phyloP scores from a whole-genome alignment of 768 basidiomycete genomes.

The Phanerochaete carnosa region DNA sequence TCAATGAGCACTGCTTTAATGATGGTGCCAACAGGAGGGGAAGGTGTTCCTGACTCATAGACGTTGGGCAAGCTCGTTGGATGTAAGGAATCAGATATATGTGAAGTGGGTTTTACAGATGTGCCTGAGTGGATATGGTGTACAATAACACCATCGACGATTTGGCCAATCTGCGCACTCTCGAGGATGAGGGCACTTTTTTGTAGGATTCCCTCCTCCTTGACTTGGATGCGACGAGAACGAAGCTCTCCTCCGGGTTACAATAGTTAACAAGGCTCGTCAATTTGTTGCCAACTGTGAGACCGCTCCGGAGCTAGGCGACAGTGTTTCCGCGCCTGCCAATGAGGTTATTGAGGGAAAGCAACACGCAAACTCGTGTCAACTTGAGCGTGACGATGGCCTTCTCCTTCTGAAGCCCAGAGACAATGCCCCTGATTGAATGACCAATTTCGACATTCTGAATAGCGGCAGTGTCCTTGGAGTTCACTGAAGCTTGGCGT shows the following conservation, averaged over 20 bases:
- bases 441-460: constrained; percentile 76
- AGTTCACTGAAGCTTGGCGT: constrained; percentile 65
- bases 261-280: constrained; percentile 83
- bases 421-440: constrained; percentile 63
- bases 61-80: constrained; percentile 82
- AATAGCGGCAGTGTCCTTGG: constrained; percentile 54
- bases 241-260: constrained; percentile 80
- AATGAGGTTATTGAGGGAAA: constrained; percentile 87
- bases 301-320: constrained; percentile 55
- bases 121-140: constrained; percentile 70
- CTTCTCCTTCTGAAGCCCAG: constrained; percentile 85
- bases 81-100: constrained; percentile 74
- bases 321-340: constrained; percentile 68
- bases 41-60: constrained; percentile 53
- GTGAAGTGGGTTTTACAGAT: constrained; percentile 69
- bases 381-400: constrained; percentile 70
- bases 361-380: constrained; percentile 66
- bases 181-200: constrained; percentile 62
- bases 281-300: constrained; percentile 70
- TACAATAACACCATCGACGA: constrained; percentile 77
- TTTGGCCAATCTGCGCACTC: constrained; percentile 64
- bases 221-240: constrained; percentile 77
- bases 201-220: constrained; percentile 45
- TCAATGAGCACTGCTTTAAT: constrained; percentile 69
- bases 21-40: constrained; percentile 62